Conservation (phyloP, 139 green algal species). For the Edaphochlamys debaryana region DNA sequence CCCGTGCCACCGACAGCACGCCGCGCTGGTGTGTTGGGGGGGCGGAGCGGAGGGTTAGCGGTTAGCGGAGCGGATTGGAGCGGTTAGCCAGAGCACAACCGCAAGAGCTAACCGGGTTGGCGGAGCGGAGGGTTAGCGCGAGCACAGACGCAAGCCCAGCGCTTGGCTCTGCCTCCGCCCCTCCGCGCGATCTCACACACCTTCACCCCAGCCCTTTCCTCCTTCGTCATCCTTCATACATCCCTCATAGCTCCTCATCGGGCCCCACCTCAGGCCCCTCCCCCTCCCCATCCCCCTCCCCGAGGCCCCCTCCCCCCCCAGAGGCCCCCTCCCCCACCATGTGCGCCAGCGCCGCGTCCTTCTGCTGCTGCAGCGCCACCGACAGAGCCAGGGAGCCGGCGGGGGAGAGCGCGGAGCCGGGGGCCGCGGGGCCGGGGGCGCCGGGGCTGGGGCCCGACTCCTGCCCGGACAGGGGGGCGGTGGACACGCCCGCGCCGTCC, state of each 20-base stretch:
- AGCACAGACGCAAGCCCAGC: too few relatives aligned
- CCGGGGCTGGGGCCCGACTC: neutral
- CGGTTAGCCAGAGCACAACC: neutral
- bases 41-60: neutral
- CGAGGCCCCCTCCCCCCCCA: neutral
- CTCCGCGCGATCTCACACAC: too few relatives aligned
- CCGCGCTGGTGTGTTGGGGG: too few relatives aligned
- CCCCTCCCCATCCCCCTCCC: too few relatives aligned
- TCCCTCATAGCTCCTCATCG: too few relatives aligned
- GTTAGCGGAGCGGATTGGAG: neutral
- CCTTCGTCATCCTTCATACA: too few relatives aligned
- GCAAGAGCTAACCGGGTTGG: too few relatives aligned
- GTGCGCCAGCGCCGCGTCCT: slow-evolving; percentile 21
- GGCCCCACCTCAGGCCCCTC: too few relatives aligned
- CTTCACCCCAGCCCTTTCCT: too few relatives aligned
- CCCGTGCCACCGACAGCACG: slow-evolving; percentile 38
- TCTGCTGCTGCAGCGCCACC: neutral
- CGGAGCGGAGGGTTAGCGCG: too few relatives aligned
- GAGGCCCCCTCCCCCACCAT: neutral
- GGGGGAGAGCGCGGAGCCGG: neutral
- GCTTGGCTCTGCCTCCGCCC: too few relatives aligned
- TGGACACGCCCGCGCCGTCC: neutral
- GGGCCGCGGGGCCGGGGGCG: neutral
- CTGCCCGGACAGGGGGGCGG: neutral
- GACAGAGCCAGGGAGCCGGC: neutral